phyloP scores from a whole-genome alignment of 2,329 filamentous ascomycete genomes.

The Drechslera avenae region DNA sequence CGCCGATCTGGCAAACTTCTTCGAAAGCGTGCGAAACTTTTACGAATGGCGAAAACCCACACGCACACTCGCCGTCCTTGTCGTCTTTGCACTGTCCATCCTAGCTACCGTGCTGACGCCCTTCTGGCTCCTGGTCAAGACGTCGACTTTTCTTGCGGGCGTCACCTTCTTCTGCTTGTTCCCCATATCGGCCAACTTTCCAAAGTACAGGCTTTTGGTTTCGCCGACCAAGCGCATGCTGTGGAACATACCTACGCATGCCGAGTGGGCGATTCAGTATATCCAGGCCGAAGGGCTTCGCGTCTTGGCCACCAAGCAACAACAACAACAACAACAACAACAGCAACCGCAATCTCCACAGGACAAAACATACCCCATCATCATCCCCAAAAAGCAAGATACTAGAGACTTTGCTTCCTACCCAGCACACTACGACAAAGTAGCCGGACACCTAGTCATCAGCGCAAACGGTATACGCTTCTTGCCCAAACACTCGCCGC shows the following conservation, averaged over 20 bases:
- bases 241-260: constrained; percentile 48
- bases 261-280: constrained; percentile 44
- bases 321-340: not conserved
- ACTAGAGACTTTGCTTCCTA: constrained; percentile 27
- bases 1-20: constrained; percentile 42
- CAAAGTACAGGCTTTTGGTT: constrained; percentile 44
- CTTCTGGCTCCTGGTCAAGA: constrained; percentile 37
- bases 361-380: no score
- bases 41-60: constrained; percentile 46
- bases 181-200: constrained; percentile 41
- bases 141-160: constrained; percentile 34
- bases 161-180: constrained; percentile 44
- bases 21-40: constrained; percentile 46
- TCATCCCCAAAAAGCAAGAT: no score
- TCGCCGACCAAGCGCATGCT: constrained; percentile 43
- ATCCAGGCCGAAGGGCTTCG: constrained; percentile 35
- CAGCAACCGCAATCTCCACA: no score
- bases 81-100: constrained; percentile 26
- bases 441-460: constrained; percentile 25
- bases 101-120: constrained; percentile 31
- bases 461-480: constrained; percentile 26
- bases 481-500: constrained; percentile 14
- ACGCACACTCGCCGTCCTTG: constrained; percentile 33
- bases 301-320: no score
- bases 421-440: constrained; percentile 20